Conservation (phyloP, 2,329 filamentous ascomycete species). For the Diaporthe citriasiana region DNA sequence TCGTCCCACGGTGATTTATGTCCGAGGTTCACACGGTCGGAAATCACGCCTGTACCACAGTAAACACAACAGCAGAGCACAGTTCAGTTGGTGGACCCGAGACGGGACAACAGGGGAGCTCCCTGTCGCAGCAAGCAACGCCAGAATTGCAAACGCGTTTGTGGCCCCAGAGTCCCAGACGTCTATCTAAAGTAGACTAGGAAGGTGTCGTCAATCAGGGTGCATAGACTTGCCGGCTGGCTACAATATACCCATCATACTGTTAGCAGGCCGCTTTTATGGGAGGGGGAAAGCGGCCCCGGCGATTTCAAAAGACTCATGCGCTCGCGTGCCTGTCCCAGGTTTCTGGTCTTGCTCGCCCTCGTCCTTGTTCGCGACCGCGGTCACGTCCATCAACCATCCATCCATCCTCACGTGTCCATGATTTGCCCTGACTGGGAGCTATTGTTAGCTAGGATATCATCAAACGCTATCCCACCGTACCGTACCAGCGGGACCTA, state of each 20-base stretch:
- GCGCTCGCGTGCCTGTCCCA: not conserved
- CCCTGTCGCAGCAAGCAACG: slow-evolving; percentile 7
- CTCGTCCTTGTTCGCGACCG: not conserved
- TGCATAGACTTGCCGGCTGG: not conserved
- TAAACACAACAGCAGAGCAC: slow-evolving; percentile 2
- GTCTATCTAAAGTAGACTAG: slow-evolving; percentile 28
- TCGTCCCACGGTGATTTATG: slow-evolving; percentile 4
- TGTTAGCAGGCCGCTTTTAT: not conserved
- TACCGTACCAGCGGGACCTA: slow-evolving; percentile 6
- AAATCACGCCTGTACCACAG: not conserved
- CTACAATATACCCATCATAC: slow-evolving; percentile 10
- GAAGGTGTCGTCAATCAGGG: slow-evolving; percentile 28
- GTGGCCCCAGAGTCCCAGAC: slow-evolving; percentile 32
- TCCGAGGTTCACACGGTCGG: slow-evolving; percentile 3
- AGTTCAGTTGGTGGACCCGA: slow-evolving; percentile 5
- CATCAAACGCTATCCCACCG: slow-evolving; percentile 1
- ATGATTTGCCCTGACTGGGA: not conserved
- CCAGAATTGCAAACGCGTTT: slow-evolving; percentile 25
- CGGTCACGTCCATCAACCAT: not conserved
- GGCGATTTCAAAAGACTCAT: not conserved
- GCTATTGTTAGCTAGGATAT: slow-evolving; percentile 1
- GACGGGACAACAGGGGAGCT: slow-evolving; percentile 6
- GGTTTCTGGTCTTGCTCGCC: not conserved
- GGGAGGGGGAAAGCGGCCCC: not conserved
- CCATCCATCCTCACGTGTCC: not conserved